Evolutionary conservation across 495 filamentous ascomycete species (phyloP).

Genomic region (Xylaria curta): DNA sequence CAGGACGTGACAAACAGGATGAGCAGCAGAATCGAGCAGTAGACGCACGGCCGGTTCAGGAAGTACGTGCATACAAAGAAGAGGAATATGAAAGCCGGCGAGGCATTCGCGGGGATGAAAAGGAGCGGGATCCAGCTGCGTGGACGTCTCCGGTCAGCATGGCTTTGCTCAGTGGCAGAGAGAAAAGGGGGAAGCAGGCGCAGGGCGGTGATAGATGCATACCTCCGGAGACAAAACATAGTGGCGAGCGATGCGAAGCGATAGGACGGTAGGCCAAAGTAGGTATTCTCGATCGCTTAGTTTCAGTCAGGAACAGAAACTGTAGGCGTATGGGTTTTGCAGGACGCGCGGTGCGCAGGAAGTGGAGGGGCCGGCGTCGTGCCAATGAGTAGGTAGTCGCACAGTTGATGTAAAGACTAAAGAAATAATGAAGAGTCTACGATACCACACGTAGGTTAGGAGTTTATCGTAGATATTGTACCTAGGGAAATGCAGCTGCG

Average conservation of each 20-base stretch:
- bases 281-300: slow-evolving; percentile 1
- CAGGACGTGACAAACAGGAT: slow-evolving; percentile 89
- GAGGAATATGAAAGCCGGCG: slow-evolving; percentile 84
- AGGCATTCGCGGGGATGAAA: slow-evolving; percentile 79
- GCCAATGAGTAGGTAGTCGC: slow-evolving; percentile 1
- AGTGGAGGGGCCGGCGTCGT: slow-evolving; percentile 3
- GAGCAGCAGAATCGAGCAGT: slow-evolving; percentile 87
- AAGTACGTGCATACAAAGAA: slow-evolving; percentile 91
- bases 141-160: slow-evolving; percentile 20
- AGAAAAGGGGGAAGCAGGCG: slow-evolving; percentile 6
- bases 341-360: not conserved
- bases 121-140: slow-evolving; percentile 74
- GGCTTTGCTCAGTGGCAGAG: not conserved
- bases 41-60: slow-evolving; percentile 86
- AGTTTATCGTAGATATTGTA: not conserved
- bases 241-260: slow-evolving; percentile 16
- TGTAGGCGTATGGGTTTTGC: not conserved
- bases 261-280: not conserved
- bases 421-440: not conserved
- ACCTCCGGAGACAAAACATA: slow-evolving; percentile 90
- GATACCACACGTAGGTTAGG: too few species aligned
- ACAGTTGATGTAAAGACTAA: not conserved
- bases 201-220: slow-evolving; percentile 30
- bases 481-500: not conserved
- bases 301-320: not conserved